Percentiles rank a stretch among this genome's conserved stretches.
Evolutionary conservation across 352 stramenopile genomes (phyloP).

Genomic region (Thraustochytrium sp.): DNA sequence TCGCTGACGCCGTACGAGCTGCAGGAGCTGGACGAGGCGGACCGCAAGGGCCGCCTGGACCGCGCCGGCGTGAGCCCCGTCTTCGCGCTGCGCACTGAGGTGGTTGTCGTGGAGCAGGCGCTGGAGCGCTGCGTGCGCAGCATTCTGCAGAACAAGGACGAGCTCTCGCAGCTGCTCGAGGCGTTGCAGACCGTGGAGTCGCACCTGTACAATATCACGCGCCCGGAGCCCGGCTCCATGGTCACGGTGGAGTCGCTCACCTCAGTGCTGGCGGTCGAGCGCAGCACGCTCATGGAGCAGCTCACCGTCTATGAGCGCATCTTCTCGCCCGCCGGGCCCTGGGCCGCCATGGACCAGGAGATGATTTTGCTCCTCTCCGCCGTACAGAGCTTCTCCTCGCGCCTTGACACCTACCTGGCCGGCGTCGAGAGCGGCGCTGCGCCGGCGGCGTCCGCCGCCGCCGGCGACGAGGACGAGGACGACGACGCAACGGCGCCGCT

Average conservation of each 20-base stretch:
- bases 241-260: constrained; percentile 19
- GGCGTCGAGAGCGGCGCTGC: not conserved
- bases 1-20: constrained; percentile 6
- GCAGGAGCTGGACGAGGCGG: not conserved
- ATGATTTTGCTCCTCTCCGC: not conserved
- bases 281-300: constrained; percentile 21
- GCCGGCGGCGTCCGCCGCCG: no score
- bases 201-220: constrained; percentile 15
- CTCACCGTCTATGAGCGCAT: not conserved
- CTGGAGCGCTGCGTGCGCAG: constrained; percentile 27
- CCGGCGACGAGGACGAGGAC: no score
- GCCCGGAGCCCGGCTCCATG: not conserved
- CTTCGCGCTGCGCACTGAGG: not conserved
- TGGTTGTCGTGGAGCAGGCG: not conserved
- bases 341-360: constrained; percentile 18
- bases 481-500: no score
- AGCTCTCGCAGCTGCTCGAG: not conserved
- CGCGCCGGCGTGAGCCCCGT: not conserved
- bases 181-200: constrained; percentile 9
- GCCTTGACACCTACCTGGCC: not conserved
- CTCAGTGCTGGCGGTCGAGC: constrained; percentile 23
- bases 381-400: not conserved
- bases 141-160: not conserved
- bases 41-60: not conserved
- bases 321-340: not conserved